A percentile compares a stretch with the other conserved stretches of the same genome.
Conservation (phyloP, 768 basidiomycete genomes). For the Mycena albidolilacea region DNA sequence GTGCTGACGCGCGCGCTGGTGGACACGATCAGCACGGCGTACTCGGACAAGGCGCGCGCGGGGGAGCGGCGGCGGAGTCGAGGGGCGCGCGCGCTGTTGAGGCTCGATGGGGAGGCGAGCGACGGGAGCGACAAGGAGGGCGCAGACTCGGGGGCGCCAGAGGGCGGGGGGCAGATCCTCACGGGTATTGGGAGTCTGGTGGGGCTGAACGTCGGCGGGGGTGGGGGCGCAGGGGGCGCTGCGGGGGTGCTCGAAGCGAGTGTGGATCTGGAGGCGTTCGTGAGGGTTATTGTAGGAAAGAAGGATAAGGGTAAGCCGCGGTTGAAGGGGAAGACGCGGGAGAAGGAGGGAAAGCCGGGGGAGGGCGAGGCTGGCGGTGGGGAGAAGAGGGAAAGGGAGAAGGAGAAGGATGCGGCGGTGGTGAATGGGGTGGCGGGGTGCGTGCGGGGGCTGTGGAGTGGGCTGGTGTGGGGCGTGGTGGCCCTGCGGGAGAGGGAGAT, state of each 20-base stretch:
- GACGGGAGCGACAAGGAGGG: constrained; percentile 47
- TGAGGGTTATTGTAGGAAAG: constrained; percentile 57
- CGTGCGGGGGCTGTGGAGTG: constrained; percentile 62
- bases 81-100: constrained; percentile 65
- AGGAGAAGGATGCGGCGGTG: constrained; percentile 48
- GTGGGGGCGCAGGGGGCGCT: constrained; percentile 53
- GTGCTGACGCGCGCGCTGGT: constrained; percentile 64
- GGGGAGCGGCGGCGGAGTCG: constrained; percentile 74
- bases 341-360: constrained; percentile 42
- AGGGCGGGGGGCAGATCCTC: constrained; percentile 51
- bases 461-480: constrained; percentile 54
- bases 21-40: constrained; percentile 61
- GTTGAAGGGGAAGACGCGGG: constrained; percentile 39
- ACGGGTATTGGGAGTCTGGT: constrained; percentile 62
- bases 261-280: constrained; percentile 65
- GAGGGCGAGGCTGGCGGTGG: constrained; percentile 47
- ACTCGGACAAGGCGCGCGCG: constrained; percentile 62
- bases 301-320: constrained; percentile 48
- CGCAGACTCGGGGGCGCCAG: constrained; percentile 28
- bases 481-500: constrained; percentile 57
- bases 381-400: constrained; percentile 38
- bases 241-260: constrained; percentile 62
- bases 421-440: constrained; percentile 51
- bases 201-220: constrained; percentile 53
- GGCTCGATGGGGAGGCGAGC: constrained; percentile 47